Base-by-base conservation (phyloP, 1,139 yeast species). In the Yamadazyma buinensis region DNA sequence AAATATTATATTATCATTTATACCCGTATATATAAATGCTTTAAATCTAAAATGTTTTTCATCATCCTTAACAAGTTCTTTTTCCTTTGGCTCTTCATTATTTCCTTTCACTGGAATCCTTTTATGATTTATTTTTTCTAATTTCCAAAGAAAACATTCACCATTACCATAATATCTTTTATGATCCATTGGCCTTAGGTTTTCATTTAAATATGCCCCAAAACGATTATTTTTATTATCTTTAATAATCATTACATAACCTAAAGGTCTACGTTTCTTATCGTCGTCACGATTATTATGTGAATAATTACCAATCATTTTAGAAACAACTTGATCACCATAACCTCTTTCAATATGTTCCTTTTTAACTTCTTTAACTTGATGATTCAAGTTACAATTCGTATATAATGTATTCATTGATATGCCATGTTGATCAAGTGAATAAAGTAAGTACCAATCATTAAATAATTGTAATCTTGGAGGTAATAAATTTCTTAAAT, bases 111-210 rank as follows among this genome's bases (percentile, higher is more conserved):
- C 13, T 11, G 17, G 22, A 18, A 23, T 23, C 11, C 20, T 21
- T 18, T 23, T 22, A 24, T 24, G 28, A 17, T 5, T 21, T 13
- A 23, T 30, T 28, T 48, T 54, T 40, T 77, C 83, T 24, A 72
- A 54, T 49, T 84, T 85, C 97, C 97, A 92, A 23, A 92, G 67
- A 49, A 90, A 88, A 51, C 97, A 87, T 56, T 92, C 97, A 1
- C 97, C 97, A 57, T 88, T 90, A 2, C 98, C 98, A 48, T 81
- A 84, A 59, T 81, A 92, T 38, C 88, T 68, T 50, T 75, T 75
- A 33, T 78, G 79, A 32, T 82, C 88, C 47, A 80, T 70, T 4
- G 88, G 82, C 41, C 74, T 78, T 38, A 84, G 72, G 38, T 76
- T 69, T 46, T 87, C 96, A 56, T 87, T 92, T 35, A 80, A 50